Base-by-base conservation (phyloP, 495 filamentous ascomycete genomes). In the Bacidia rubella region DNA sequence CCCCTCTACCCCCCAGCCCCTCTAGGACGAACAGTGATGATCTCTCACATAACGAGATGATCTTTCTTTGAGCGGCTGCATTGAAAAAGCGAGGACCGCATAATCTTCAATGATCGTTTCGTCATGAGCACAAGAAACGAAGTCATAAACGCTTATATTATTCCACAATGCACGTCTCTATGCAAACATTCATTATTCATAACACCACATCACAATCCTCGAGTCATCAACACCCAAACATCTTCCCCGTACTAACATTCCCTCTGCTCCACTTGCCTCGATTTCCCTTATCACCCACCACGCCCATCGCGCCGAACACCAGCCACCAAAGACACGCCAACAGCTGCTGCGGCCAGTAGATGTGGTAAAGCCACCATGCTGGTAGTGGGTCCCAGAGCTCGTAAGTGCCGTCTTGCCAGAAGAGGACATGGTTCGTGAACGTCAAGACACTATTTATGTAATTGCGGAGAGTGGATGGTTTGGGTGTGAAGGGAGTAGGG, bases 361-460 rank as follows among this genome's bases (percentile, higher is more conserved):
- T 67, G 51, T 79, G 76, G 62, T 81, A 81, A 2, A 80, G 62
- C 64, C 70, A 69, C 66, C 73, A 75, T 42, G 65, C 70, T 0
- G 80, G 80, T 56, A 74, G 45, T 11, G 80, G 80, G 64, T 83
- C 80, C 77, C 76, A 80, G 20, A 66, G 23, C 58, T 74, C 73
- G 54, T 68, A 82, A 2, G 68, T 75, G 3, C 76, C 80, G 25
- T 84, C 80, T 52, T 72, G 76, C 79, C 80, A 82, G 12, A 58
- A 65, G 0, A 73, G 19, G 0, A 80, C 4, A 61, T 79, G 78
- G 10, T 61, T 48, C 15, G 65, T 24, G 50, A 76, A 70, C 2
- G 57, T 54, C 25, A 38, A 11, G 5, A 50, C 25, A 0, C 26
- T 22, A 3, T 2, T 12, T 7, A 48, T 43, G 35, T 61, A 53